Evolutionary conservation across 495 filamentous ascomycete species (phyloP).

Genomic region (Massariosphaeria phaeospora): DNA sequence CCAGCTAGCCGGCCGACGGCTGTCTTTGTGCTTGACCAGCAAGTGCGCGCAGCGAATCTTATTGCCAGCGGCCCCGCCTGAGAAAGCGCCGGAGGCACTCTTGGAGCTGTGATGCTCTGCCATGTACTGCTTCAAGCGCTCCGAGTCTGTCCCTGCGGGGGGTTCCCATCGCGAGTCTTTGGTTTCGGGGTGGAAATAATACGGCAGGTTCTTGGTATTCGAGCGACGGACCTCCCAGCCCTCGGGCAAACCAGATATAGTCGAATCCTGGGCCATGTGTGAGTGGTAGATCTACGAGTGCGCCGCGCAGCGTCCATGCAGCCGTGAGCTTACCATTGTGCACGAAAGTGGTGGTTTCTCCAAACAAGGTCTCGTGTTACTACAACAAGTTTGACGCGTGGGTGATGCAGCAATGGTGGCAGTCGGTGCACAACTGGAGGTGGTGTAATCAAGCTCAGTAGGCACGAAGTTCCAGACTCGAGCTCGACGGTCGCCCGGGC

Average conservation of each 20-base stretch:
- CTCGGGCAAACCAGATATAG: slow-evolving; percentile 74
- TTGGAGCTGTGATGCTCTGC: slow-evolving; percentile 65
- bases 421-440: too few relatives aligned
- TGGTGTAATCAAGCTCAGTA: too few relatives aligned
- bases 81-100: background rate
- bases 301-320: too few relatives aligned
- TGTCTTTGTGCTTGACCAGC: slow-evolving; percentile 86
- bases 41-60: slow-evolving; percentile 91
- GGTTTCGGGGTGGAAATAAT: slow-evolving; percentile 85
- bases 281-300: too few relatives aligned
- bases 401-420: too few relatives aligned
- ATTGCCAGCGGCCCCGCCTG: slow-evolving; percentile 52
- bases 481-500: too few relatives aligned
- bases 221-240: slow-evolving; percentile 94
- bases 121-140: slow-evolving; percentile 91
- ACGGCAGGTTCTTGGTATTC: slow-evolving; percentile 95
- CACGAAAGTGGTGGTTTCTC: background rate
- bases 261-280: slow-evolving; percentile 37
- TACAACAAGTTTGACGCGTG: too few relatives aligned
- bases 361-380: too few relatives aligned
- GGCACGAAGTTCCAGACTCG: too few relatives aligned
- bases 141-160: slow-evolving; percentile 75
- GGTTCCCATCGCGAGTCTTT: slow-evolving; percentile 93
- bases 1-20: slow-evolving; percentile 86
- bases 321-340: slow-evolving; percentile 17